Conservation (phyloP, 225 moss, liverwort and hornwort species). For the Polytrichum commune region DNA sequence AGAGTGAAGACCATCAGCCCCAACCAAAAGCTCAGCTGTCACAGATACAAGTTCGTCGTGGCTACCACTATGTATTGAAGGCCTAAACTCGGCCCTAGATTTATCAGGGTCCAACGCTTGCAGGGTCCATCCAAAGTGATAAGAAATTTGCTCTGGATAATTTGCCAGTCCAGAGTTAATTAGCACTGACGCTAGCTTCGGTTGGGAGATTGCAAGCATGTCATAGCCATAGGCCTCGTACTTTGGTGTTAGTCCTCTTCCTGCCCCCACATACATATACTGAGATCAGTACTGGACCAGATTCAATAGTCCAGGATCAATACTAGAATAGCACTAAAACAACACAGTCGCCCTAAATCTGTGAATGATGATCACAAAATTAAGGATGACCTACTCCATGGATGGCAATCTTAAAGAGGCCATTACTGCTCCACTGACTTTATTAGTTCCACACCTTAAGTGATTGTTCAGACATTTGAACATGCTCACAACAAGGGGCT, state of each 20-base stretch:
- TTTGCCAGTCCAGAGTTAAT: constrained; percentile 45
- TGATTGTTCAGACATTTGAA: too few species aligned
- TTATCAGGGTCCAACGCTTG: constrained; percentile 35
- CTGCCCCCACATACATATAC: constrained; percentile 16
- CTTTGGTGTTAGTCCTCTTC: constrained; percentile 40
- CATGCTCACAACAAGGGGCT: too few species aligned
- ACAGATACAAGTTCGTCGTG: constrained; percentile 14
- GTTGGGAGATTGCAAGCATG: constrained; percentile 51
- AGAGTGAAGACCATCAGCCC: constrained; percentile 56
- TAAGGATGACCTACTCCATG: too few species aligned
- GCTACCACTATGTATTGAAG: constrained; percentile 2
- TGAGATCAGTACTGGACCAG: neutral
- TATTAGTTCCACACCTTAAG: too few species aligned
- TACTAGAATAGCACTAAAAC: too few species aligned
- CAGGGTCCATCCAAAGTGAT: constrained; percentile 46
- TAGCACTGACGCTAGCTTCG: constrained; percentile 46
- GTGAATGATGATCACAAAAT: too few species aligned
- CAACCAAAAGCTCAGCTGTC: constrained; percentile 48
- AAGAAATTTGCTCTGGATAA: constrained; percentile 28
- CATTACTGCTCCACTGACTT: too few species aligned
- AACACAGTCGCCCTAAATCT: too few species aligned
- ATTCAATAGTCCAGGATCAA: neutral
- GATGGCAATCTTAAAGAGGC: too few species aligned
- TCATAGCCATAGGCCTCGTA: constrained; percentile 60
- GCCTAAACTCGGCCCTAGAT: constrained; percentile 28